Base-by-base conservation (phyloP, 495 filamentous ascomycete species). In the Annulohypoxylon nitens region DNA sequence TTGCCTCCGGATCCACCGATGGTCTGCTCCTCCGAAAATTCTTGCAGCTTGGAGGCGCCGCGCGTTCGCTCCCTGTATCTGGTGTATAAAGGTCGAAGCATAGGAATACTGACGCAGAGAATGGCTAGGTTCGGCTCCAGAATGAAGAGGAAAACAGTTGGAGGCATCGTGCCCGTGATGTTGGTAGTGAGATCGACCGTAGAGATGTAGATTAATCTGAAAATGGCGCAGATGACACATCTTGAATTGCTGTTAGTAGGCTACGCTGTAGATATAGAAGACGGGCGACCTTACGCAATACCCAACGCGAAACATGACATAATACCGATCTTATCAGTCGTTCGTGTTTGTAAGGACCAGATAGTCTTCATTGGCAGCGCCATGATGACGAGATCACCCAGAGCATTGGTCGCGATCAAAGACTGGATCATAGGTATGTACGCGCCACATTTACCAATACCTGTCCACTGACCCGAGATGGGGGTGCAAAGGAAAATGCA, bases 391-490 rank as follows among this genome's bases (percentile, higher is more conserved):
- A 88, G 51, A 62, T 89, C 87, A 26, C 85, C 86, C 4, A 84
- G 51, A 34, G 87, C 85, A 63, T 89, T 87, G 79, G 87, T 86
- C 16, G 82, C 82, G 71, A 87, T 86, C 78, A 87, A 83, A 2
- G 87, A 75, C 0, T 80, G 81, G 48, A 75, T 71, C 54, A 65
- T 58, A 11, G 53, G 67, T 25, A 75, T 76, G 47, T 67, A 67
- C 6, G 64, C 53, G 26, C 64, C 64, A 30, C 64, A 63, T 36
- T 8, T 41, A 25, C 69, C 69, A 11, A 59, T 12, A 14, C 69
- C 69, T 50, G 61, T 71, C 69, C 69, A 71, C 62, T 71, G 69
- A 10, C n/a, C 69, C 3, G 50, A 61, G 53, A 83, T 71, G 3
- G 81, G 81, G 10, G 45, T 61, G 73, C 81, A 83, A 25, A 83